Evolutionary conservation across 495 filamentous ascomycete species (phyloP).

Genomic region (Penicillium flavigenum): DNA sequence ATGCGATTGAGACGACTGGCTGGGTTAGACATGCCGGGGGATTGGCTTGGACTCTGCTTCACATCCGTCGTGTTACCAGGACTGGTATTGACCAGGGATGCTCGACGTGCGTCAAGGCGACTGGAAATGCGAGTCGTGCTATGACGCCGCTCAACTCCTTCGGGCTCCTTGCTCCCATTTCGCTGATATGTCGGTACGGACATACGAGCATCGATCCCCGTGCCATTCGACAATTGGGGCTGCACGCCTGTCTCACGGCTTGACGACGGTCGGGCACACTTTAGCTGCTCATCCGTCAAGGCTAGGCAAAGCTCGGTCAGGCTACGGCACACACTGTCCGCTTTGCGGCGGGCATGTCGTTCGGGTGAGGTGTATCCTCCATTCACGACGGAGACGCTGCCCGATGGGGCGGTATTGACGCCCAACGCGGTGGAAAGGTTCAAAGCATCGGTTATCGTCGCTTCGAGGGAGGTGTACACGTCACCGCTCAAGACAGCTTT

Average conservation of each 20-base stretch:
- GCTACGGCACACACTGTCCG: conserved; percentile 88
- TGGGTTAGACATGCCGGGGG: conserved; percentile 31
- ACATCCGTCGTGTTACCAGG: conserved; percentile 20
- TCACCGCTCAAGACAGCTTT: conserved; percentile 64
- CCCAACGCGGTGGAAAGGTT: conserved; percentile 73
- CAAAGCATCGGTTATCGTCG: conserved; percentile 77
- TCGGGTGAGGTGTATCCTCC: conserved; percentile 58
- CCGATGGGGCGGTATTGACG: conserved; percentile 62
- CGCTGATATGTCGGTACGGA: conserved; percentile 37
- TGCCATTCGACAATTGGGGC: conserved; percentile 29
- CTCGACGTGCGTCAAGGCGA: conserved; percentile 70
- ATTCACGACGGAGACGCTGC: conserved; percentile 56
- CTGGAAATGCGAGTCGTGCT: conserved; percentile 64
- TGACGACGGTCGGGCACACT: conserved; percentile 26
- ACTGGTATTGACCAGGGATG: conserved; percentile 55
- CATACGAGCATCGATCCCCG: conserved; percentile 34
- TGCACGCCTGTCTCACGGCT: conserved; percentile 28
- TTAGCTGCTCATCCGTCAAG: conserved; percentile 56
- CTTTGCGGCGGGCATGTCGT: conserved; percentile 81
- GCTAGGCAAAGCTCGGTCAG: conserved; percentile 91
- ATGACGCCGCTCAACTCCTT: conserved; percentile 35
- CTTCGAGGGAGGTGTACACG: conserved; percentile 77
- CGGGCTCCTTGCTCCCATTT: conserved; percentile 46
- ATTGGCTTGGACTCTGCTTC: conserved; percentile 26
- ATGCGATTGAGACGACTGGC: conserved; percentile 40